Percentiles rank a stretch among this genome's conserved stretches.
These are phyloP conservation scores for Mortierella sp. DNA, from an alignment of 371 early-diverging fungal species.

Conservation along the genomic window DNA sequence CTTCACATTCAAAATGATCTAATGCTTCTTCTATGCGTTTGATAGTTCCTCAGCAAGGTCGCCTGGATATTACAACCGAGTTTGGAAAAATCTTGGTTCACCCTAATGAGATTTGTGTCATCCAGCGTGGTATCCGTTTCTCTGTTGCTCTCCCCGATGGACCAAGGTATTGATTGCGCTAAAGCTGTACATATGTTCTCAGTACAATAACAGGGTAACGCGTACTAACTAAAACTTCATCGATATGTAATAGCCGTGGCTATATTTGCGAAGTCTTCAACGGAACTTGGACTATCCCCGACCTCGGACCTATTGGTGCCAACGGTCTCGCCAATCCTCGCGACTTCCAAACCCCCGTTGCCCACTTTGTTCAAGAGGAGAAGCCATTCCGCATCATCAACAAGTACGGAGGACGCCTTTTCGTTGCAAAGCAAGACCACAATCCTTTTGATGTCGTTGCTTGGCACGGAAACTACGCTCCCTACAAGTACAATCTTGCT, in stretches of 20 bases:
- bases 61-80: slow-evolving; percentile 92
- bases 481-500: slow-evolving; percentile 94
- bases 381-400: slow-evolving; percentile 75
- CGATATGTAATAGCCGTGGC: slow-evolving; percentile 71
- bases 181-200: not conserved
- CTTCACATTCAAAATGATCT: not conserved
- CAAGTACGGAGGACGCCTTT: slow-evolving; percentile 89
- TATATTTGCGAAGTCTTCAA: slow-evolving; percentile 93
- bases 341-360: slow-evolving; percentile 92
- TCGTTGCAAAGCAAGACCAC: slow-evolving; percentile 81
- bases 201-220: not conserved
- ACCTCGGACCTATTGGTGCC: slow-evolving; percentile 96
- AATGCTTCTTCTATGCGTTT: not conserved
- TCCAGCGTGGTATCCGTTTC: slow-evolving; percentile 93
- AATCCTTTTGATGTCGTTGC: slow-evolving; percentile 97
- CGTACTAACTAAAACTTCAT: not conserved
- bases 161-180: slow-evolving; percentile 64
- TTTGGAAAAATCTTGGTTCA: slow-evolving; percentile 87
- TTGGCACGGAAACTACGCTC: slow-evolving; percentile 98
- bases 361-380: slow-evolving; percentile 79
- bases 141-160: slow-evolving; percentile 86
- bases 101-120: slow-evolving; percentile 94
- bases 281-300: slow-evolving; percentile 93
- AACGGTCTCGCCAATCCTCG: slow-evolving; percentile 97
- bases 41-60: slow-evolving; percentile 94